Percentiles rank a stretch among this genome's conserved stretches.
phyloP scores from a whole-genome alignment of 306 rosid genomes.

The Senna siamea region DNA sequence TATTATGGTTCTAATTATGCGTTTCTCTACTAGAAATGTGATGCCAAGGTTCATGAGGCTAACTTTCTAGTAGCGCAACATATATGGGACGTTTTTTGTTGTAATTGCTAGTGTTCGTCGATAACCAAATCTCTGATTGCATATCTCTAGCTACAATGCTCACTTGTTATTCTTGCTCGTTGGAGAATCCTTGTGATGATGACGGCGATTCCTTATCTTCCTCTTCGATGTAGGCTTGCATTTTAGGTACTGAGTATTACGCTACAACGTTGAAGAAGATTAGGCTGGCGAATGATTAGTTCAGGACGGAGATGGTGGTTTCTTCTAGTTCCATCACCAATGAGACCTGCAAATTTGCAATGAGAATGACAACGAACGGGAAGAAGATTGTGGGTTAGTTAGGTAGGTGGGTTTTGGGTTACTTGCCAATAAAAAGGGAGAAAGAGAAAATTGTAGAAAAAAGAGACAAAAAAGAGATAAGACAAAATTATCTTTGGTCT shows the following conservation, averaged over 20 bases:
- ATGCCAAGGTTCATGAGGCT: conserved; percentile 42
- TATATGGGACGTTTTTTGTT: conserved; percentile 35
- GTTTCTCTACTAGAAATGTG: conserved; percentile 47
- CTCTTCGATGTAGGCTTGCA: no score
- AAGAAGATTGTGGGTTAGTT: not conserved
- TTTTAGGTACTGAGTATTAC: no score
- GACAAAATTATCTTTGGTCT: no score
- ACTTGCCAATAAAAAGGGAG: no score
- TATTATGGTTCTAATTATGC: conserved; percentile 51
- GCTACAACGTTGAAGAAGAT: no score
- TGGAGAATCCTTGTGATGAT: no score
- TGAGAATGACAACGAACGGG: not conserved
- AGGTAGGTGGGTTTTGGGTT: no score
- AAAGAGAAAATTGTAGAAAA: no score
- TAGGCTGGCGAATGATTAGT: not conserved
- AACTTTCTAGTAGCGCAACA: conserved; percentile 58
- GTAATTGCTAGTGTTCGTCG: conserved; percentile 33
- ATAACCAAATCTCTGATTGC: conserved; percentile 29
- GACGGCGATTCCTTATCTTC: no score
- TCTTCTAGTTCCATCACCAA: conserved; percentile 30
- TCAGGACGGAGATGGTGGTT: not conserved
- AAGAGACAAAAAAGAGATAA: no score
- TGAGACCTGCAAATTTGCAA: not conserved
- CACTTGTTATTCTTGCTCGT: conserved; percentile 39
- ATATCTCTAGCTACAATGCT: fast-evolving